phyloP scores from a whole-genome alignment of 257 asterid species.

The Rauvolfia tetraphylla region DNA sequence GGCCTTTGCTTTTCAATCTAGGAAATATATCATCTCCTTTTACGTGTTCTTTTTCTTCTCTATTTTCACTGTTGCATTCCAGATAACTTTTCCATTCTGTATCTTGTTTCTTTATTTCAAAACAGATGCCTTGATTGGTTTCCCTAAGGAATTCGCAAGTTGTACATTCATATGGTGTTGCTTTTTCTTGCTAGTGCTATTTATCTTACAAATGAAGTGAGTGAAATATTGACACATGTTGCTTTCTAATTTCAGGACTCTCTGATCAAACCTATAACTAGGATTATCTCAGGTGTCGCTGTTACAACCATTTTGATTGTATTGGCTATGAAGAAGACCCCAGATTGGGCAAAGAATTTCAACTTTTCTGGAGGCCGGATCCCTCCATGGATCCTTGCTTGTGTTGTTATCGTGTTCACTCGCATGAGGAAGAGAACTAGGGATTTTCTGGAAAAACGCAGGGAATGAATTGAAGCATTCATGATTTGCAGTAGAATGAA shows the following conservation, averaged over 20 bases:
- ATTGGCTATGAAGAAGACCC: conserved; percentile 56
- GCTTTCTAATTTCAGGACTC: conserved; percentile 57
- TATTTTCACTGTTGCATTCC: not conserved
- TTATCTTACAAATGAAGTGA: not conserved
- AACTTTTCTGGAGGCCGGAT: conserved; percentile 41
- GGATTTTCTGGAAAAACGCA: conserved; percentile 43
- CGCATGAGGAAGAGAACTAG: conserved; percentile 84
- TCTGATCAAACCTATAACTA: conserved; percentile 59
- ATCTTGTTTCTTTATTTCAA: not conserved
- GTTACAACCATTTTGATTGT: conserved; percentile 42
- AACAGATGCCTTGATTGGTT: not conserved
- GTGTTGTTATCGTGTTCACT: conserved; percentile 68
- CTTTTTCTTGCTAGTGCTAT: not conserved
- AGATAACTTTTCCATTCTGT: not conserved
- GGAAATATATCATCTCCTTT: not conserved
- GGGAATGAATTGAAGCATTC: conserved; percentile 19
- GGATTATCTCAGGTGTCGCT: conserved; percentile 57
- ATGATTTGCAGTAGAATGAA: not conserved
- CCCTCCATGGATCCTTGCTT: conserved; percentile 84
- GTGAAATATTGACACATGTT: not conserved
- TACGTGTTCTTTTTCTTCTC: not conserved
- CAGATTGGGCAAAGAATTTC: conserved; percentile 57
- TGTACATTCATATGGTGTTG: not conserved
- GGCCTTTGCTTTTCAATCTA: not conserved
- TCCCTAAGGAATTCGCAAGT: not conserved